Evolutionary conservation across 1,139 yeast species (phyloP).

Genomic region (Debaryomycetaceae sp.): DNA sequence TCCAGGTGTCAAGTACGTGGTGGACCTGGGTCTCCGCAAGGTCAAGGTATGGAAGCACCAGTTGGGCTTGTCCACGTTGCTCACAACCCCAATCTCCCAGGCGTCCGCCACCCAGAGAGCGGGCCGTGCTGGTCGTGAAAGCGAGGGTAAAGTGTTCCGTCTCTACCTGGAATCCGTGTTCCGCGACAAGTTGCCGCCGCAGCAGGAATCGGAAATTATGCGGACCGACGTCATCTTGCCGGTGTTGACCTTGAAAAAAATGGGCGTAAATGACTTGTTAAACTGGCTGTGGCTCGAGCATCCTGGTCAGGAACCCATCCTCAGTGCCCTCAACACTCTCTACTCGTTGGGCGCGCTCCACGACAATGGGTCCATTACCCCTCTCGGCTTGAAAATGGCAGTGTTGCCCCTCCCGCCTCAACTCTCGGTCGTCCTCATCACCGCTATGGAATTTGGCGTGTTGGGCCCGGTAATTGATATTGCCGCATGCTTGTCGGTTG

Average conservation of each 20-base stretch:
- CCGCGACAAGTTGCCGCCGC: conserved; percentile 42
- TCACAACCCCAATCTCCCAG: conserved; percentile 86
- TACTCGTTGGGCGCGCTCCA: conserved; percentile 73
- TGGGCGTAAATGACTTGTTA: conserved; percentile 74
- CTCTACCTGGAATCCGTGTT: conserved; percentile 70
- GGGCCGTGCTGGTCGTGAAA: conserved; percentile 99
- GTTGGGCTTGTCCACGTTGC: conserved; percentile 77
- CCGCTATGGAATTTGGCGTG: conserved; percentile 51
- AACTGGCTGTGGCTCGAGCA: conserved; percentile 90
- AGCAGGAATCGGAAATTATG: conserved; percentile 87
- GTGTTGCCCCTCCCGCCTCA: conserved; percentile 85
- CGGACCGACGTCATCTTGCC: conserved; percentile 83
- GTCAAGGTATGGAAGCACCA: conserved; percentile 93
- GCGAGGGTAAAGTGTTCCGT: conserved; percentile 77
- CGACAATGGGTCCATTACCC: conserved; percentile 65
- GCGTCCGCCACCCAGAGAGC: conserved; percentile 93
- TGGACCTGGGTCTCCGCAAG: conserved; percentile 86
- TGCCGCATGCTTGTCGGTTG: conserved; percentile 87
- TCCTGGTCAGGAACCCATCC: conserved; percentile 71
- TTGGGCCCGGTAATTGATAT: conserved; percentile 70
- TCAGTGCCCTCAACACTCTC: conserved; percentile 68
- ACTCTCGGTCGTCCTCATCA: conserved; percentile 74
- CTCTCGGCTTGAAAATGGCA: conserved; percentile 75
- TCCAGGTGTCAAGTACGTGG: conserved; percentile 87
- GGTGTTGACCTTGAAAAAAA: conserved; percentile 66